A percentile compares a stretch with the other conserved stretches of the same genome.
Conservation (phyloP, 2,329 filamentous ascomycete species). For the Stromatinia cepivora region DNA sequence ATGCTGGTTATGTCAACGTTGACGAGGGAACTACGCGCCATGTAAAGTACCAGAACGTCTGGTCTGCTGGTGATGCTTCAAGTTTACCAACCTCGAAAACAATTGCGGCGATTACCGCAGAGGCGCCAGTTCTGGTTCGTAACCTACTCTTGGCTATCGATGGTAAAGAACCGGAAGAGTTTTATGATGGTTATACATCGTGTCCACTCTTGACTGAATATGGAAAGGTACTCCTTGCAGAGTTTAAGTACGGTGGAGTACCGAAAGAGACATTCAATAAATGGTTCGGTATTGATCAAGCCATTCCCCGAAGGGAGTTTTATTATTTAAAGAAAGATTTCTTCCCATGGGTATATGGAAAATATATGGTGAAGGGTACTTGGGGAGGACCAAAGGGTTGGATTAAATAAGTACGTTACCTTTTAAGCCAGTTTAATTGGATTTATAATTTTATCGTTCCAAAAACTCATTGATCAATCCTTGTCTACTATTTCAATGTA, state of each 20-base stretch:
- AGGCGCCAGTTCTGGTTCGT: slow-evolving; percentile 52
- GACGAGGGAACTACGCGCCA: slow-evolving; percentile 54
- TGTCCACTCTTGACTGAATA: slow-evolving; percentile 57
- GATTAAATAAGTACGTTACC: not conserved
- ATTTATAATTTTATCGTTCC: not conserved
- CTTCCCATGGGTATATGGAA: slow-evolving; percentile 65
- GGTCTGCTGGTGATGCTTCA: slow-evolving; percentile 60
- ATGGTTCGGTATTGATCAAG: slow-evolving; percentile 58
- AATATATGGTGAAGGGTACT: slow-evolving; percentile 60
- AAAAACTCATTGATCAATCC: too few relatives aligned
- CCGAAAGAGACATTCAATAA: slow-evolving; percentile 63
- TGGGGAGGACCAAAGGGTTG: slow-evolving; percentile 62
- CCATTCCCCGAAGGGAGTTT: slow-evolving; percentile 54
- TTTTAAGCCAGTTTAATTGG: not conserved
- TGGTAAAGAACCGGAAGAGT: slow-evolving; percentile 47
- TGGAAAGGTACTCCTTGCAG: slow-evolving; percentile 62
- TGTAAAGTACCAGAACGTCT: slow-evolving; percentile 56
- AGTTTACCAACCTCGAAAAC: slow-evolving; percentile 60
- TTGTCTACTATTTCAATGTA: too few relatives aligned
- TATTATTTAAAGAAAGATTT: slow-evolving; percentile 67
- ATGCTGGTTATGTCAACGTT: slow-evolving; percentile 58
- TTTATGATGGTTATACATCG: slow-evolving; percentile 57
- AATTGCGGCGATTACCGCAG: slow-evolving; percentile 52
- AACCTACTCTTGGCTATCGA: slow-evolving; percentile 50
- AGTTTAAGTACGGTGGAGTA: slow-evolving; percentile 64